These are phyloP conservation scores for Chrysanthemum makinoi DNA, from an alignment of 129 eudicot genomes.

Conservation along the genomic window DNA sequence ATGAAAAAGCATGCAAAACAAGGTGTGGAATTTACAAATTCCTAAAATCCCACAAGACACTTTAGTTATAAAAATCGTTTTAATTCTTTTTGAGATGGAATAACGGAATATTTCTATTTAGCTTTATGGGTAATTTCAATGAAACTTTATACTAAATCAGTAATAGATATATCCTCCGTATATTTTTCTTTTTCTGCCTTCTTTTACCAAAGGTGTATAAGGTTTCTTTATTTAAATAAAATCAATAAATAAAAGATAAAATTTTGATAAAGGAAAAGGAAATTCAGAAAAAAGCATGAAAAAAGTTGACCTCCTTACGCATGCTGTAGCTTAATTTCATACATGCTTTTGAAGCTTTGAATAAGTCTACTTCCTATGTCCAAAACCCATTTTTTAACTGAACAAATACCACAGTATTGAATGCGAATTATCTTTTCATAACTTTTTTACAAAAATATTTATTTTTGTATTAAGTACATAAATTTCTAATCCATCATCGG, in stretches of 20 bases:
- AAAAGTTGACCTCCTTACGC: conserved; percentile 29
- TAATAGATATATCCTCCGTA: conserved; percentile 11
- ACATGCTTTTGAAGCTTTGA: conserved; percentile 18
- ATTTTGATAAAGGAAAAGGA: conserved; percentile 24
- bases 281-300: conserved; percentile 28
- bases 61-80: conserved; percentile 12
- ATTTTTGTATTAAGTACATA: too few species aligned
- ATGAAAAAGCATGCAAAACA: conserved; percentile 17
- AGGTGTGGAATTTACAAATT: conserved; percentile 1
- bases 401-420: background rate
- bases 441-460: background rate
- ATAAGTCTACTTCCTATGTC: conserved; percentile 23
- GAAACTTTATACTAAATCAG: conserved; percentile 21
- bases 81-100: conserved; percentile 18
- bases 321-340: conserved; percentile 21
- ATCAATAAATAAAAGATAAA: conserved; percentile 7
- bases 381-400: conserved; percentile 7
- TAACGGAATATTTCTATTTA: conserved; percentile 14
- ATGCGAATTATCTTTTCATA: background rate
- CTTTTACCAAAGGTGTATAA: conserved; percentile 31
- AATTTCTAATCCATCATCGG: too few species aligned
- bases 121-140: conserved; percentile 35
- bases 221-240: conserved; percentile 10
- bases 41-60: conserved; percentile 26
- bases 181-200: conserved; percentile 25